Evolutionary conservation across 495 filamentous ascomycete species (phyloP).

Genomic region (Xylaria castorea): DNA sequence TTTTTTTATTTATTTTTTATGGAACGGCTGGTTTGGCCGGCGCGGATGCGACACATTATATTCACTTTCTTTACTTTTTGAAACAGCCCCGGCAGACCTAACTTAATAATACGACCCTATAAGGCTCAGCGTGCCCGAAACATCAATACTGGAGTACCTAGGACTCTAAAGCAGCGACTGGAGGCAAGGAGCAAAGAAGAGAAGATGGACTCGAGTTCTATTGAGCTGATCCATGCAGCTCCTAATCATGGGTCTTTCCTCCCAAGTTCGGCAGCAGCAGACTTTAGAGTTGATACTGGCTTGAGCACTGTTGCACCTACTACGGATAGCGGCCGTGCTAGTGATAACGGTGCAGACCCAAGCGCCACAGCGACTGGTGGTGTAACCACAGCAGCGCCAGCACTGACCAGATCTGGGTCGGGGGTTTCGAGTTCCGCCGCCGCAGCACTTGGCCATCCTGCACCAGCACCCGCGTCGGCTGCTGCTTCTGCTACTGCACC

Average conservation of each 20-base stretch:
- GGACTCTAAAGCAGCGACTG: slow-evolving; percentile 11
- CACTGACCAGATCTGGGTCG: slow-evolving; percentile 26
- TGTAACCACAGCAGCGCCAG: slow-evolving; percentile 26
- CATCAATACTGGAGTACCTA: slow-evolving; percentile 1
- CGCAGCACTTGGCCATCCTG: neutral
- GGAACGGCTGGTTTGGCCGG: slow-evolving; percentile 2
- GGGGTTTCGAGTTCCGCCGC: slow-evolving; percentile 17
- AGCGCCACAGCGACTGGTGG: slow-evolving; percentile 17
- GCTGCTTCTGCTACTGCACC: slow-evolving; percentile 13
- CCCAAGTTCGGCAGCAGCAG: neutral
- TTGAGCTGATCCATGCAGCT: slow-evolving; percentile 16
- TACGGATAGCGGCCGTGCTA: slow-evolving; percentile 14
- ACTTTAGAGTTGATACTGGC: slow-evolving; percentile 1
- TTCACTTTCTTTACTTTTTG: neutral
- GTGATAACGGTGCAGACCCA: slow-evolving; percentile 14
- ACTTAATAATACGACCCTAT: neutral
- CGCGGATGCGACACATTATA: slow-evolving; percentile 15
- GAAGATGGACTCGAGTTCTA: slow-evolving; percentile 31
- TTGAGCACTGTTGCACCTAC: neutral
- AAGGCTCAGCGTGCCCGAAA: slow-evolving; percentile 12
- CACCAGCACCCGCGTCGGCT: slow-evolving; percentile 8
- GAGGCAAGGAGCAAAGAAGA: slow-evolving; percentile 12
- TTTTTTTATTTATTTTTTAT: neutral
- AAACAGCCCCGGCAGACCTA: slow-evolving; percentile 4
- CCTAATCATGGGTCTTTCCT: slow-evolving; percentile 4